Base-by-base conservation (phyloP, 75 land plant species). In the Cupressus sempervirens region DNA sequence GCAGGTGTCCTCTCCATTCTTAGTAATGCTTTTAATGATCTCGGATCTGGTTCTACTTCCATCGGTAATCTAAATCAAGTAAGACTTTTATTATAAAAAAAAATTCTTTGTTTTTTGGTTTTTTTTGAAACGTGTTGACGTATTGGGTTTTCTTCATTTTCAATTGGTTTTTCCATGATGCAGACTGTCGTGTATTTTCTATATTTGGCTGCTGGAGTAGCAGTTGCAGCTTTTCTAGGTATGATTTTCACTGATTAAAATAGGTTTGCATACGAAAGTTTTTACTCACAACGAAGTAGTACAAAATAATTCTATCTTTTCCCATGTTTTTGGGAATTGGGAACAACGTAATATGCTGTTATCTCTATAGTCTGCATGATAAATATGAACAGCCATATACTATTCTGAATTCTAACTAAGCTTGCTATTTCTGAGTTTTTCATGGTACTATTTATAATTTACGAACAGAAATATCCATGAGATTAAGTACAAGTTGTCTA, bases 151-250 rank as follows among this genome's bases (percentile, higher is more conserved):
- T 67, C 29, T 29, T 30, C 11, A 43, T 43, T 43, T 43, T 43
- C 45, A 43, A 4, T 43, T 43, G n/a, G n/a, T 43, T 43, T 43
- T 5, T 43, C 45, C 6, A 1, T 43, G 41, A 32, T 86, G 38
- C 90, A 90, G 91, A 76, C 54, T 36, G 41, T 85, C 1, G 7
- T 83, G 26, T 36, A 84, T 34, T 76, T 88, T 18, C 58, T 90
- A 26, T 90, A 85, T 79, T 62, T 90, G 84, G 91, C 91, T 1
- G 76, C 23, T 38, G 90, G 86, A 11, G 68, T 82, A 3, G 86
- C 32, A 50, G 86, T 85, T 36, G 84, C 87, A 18, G 82, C 88
- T 18, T 88, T 89, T 58, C 34, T 90, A 35, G 91, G 91, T 90
- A 72, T 72, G 74, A 70, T 30, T 30, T 30, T 29, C 11, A 2